These are phyloP conservation scores for Solanum piurae DNA, from an alignment of 257 asterid genomes.

Conservation along the genomic window DNA sequence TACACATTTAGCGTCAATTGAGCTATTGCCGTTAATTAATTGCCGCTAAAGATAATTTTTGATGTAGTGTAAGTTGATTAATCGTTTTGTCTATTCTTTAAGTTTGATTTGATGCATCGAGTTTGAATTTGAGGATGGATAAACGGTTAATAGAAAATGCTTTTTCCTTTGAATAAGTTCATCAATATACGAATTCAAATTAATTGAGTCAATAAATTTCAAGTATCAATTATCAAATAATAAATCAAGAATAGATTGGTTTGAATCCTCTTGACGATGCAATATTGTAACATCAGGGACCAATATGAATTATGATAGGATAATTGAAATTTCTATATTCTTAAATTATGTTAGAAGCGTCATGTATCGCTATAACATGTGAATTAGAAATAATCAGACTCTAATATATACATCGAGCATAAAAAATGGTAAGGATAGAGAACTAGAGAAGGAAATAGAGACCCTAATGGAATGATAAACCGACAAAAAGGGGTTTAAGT, in stretches of 20 bases:
- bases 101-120: neutral
- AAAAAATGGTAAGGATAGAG: too few relatives aligned
- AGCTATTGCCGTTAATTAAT: too few relatives aligned
- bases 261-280: neutral
- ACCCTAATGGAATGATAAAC: neutral
- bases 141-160: neutral
- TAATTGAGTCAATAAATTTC: neutral
- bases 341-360: too few relatives aligned
- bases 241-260: neutral
- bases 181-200: neutral
- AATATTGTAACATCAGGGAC: neutral
- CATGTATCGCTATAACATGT: neutral
- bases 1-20: too few relatives aligned
- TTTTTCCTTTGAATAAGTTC: neutral
- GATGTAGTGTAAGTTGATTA: neutral
- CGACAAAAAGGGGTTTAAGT: neutral
- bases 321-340: fast-evolving
- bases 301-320: neutral
- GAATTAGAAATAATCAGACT: neutral
- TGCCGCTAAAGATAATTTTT: too few relatives aligned
- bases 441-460: neutral
- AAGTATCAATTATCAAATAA: neutral
- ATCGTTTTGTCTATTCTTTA: neutral
- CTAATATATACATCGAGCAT: neutral
- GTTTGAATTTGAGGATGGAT: neutral